Evolutionary conservation across 2,329 filamentous ascomycete genomes (phyloP).

Genomic region (Fusarium luffae): DNA sequence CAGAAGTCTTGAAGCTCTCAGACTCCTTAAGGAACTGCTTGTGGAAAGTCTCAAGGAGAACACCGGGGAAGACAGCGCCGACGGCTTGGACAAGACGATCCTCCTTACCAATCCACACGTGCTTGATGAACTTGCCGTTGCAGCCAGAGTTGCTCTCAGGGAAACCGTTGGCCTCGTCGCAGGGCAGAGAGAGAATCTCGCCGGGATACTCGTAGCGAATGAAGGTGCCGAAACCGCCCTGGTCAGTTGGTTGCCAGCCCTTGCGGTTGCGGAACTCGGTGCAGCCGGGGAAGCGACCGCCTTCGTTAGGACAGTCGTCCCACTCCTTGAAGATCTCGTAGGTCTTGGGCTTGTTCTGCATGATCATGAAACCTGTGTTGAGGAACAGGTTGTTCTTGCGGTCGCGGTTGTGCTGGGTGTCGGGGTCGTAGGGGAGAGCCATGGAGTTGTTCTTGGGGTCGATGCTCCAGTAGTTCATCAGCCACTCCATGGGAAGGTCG

Average conservation of each 20-base stretch:
- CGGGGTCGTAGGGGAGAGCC: conserved; percentile 56
- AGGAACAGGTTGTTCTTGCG: conserved; percentile 55
- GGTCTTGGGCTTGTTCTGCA: conserved; percentile 61
- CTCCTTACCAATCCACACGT: conserved; percentile 57
- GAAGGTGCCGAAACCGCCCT: conserved; percentile 57
- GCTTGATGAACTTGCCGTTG: conserved; percentile 55
- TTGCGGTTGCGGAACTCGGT: conserved; percentile 51
- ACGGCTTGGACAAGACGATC: conserved; percentile 54
- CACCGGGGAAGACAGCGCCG: conserved; percentile 52
- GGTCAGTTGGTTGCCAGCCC: conserved; percentile 54
- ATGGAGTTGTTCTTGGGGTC: conserved; percentile 54
- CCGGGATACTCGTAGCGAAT: conserved; percentile 56
- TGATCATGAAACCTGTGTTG: conserved; percentile 66
- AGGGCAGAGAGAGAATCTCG: conserved; percentile 54
- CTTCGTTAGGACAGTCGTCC: conserved; percentile 55
- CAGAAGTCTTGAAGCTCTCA: conserved; percentile 19
- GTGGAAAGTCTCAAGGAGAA: conserved; percentile 52
- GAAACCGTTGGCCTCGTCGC: conserved; percentile 58
- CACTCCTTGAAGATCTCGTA: conserved; percentile 62
- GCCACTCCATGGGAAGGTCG: conserved; percentile 59
- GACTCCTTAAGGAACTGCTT: conserved; percentile 49
- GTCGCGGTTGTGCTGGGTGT: conserved; percentile 53
- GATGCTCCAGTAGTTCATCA: conserved; percentile 60
- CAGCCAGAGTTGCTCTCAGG: conserved; percentile 53
- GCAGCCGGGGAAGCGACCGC: conserved; percentile 53